phyloP scores from a whole-genome alignment of 345 rosid species.

The Gossypium anomalum region DNA sequence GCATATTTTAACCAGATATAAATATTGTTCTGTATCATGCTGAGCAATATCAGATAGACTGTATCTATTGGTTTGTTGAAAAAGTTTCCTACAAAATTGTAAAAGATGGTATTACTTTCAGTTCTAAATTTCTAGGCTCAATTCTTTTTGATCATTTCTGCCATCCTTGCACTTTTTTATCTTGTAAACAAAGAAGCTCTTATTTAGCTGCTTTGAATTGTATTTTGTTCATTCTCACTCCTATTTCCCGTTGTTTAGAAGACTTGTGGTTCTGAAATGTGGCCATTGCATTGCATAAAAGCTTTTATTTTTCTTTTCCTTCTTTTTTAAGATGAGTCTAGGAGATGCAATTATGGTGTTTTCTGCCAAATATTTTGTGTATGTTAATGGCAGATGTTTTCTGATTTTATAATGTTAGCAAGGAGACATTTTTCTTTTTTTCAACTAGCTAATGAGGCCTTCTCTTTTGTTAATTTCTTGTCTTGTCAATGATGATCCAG shows the following conservation, averaged over 20 bases:
- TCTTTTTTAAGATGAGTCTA: background rate
- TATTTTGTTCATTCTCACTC: background rate
- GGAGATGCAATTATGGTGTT: background rate
- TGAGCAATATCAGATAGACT: background rate
- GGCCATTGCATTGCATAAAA: background rate
- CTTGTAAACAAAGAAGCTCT: slow-evolving; percentile 8
- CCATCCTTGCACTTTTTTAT: slow-evolving; percentile 1
- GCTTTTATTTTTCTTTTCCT: background rate
- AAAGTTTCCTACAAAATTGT: background rate
- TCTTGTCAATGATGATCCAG: background rate
- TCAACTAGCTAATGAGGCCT: background rate
- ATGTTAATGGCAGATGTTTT: background rate
- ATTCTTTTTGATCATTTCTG: background rate
- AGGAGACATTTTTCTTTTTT: background rate
- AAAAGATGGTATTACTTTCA: background rate
- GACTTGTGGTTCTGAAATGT: background rate
- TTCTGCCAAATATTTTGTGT: background rate
- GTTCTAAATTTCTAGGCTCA: background rate
- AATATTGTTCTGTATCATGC: background rate
- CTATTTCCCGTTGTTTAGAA: background rate
- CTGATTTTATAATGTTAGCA: background rate
- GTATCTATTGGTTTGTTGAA: background rate
- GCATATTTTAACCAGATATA: background rate
- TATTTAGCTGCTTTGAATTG: background rate
- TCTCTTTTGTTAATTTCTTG: background rate